phyloP scores from a whole-genome alignment of 2,329 filamentous ascomycete species.

The Juglanconis sp. region DNA sequence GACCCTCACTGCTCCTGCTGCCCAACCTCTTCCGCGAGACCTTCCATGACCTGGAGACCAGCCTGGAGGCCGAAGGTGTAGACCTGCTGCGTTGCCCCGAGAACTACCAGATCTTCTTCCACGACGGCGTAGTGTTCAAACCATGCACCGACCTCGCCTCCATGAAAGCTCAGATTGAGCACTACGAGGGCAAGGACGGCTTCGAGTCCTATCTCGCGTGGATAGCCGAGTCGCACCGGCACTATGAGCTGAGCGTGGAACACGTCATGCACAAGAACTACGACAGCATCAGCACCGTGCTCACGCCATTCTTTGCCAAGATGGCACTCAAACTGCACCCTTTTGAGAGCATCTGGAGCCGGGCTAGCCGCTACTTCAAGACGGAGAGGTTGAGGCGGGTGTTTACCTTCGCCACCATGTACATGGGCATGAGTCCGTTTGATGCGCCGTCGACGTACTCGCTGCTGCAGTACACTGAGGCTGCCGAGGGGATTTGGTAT shows the following conservation, averaged over 20 bases:
- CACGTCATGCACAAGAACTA: slow-evolving; percentile 70
- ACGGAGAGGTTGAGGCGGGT: slow-evolving; percentile 66
- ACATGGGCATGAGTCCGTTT: slow-evolving; percentile 78
- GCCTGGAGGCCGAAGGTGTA: slow-evolving; percentile 62
- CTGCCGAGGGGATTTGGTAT: slow-evolving; percentile 76
- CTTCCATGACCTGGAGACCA: slow-evolving; percentile 66
- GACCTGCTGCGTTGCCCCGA: slow-evolving; percentile 68
- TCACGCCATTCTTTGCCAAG: slow-evolving; percentile 54
- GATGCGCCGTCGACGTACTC: slow-evolving; percentile 73
- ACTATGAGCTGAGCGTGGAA: slow-evolving; percentile 65
- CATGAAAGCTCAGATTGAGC: slow-evolving; percentile 70
- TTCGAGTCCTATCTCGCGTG: slow-evolving; percentile 68
- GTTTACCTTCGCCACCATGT: slow-evolving; percentile 79
- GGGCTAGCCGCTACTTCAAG: slow-evolving; percentile 66
- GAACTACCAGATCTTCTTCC: slow-evolving; percentile 74
- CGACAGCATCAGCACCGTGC: slow-evolving; percentile 54
- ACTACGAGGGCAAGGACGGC: slow-evolving; percentile 68
- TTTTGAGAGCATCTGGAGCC: slow-evolving; percentile 66
- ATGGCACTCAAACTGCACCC: slow-evolving; percentile 63
- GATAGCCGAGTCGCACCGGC: slow-evolving; percentile 62
- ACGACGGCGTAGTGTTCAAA: slow-evolving; percentile 61
- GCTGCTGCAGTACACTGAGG: slow-evolving; percentile 70
- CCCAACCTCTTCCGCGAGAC: slow-evolving; percentile 68
- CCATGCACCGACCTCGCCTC: slow-evolving; percentile 64
- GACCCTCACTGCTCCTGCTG: slow-evolving; percentile 69